Evolutionary conservation across 202 grass and related monocot genomes (phyloP).

Genomic region (Brachypodium distachyon): DNA sequence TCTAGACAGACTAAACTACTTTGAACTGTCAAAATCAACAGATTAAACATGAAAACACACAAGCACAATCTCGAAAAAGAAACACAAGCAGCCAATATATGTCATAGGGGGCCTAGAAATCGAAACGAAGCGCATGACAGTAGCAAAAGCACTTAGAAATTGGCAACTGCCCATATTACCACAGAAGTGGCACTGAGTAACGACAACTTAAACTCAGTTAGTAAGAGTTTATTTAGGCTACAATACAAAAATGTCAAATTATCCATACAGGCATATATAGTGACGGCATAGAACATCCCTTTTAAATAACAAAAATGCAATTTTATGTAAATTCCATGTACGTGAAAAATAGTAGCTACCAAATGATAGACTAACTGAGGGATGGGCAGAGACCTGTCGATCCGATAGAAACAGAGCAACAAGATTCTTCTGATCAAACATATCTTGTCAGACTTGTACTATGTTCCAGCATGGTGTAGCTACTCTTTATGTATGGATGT

Average conservation of each 20-base stretch:
- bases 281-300: not conserved
- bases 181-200: not conserved
- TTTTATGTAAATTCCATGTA: not conserved
- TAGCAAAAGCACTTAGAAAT: not conserved
- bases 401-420: conserved; percentile 10
- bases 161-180: not conserved
- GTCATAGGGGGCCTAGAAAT: not conserved
- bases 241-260: not conserved
- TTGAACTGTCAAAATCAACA: not conserved
- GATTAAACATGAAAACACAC: not conserved
- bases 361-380: not conserved
- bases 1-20: not conserved
- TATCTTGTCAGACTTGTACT: not conserved
- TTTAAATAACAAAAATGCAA: not conserved
- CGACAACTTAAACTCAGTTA: not conserved
- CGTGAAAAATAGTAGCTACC: conserved; percentile 9
- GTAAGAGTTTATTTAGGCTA: not conserved
- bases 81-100: not conserved
- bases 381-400: conserved; percentile 2
- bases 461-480: not conserved
- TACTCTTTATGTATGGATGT: not conserved
- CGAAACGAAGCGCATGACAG: not conserved
- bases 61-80: too few relatives aligned
- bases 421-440: not conserved
- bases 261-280: too few relatives aligned